Percentiles rank a stretch among this genome's conserved stretches.
phyloP scores from a whole-genome alignment of 1,284 basidiomycete species.

The Phellopilus nigrolimitatus region DNA sequence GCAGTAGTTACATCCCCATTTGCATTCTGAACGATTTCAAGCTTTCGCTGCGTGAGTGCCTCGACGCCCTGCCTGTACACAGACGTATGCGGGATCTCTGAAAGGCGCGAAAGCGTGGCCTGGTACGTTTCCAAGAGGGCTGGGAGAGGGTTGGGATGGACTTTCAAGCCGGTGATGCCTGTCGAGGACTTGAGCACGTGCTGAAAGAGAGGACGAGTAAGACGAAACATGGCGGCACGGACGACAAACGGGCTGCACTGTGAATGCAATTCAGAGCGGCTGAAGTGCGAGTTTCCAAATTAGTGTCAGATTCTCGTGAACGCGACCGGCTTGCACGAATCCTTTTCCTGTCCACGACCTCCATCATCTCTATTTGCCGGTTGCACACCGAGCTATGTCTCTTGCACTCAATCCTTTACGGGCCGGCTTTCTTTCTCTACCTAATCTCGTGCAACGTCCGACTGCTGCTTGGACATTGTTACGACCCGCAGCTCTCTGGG shows the following conservation, averaged over 20 bases:
- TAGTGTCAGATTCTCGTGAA: too few relatives aligned
- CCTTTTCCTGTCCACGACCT: constrained; percentile 1
- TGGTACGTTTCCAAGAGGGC: constrained; percentile 75
- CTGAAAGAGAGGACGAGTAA: constrained; percentile 68
- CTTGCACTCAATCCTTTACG: constrained; percentile 15
- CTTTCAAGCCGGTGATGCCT: constrained; percentile 69
- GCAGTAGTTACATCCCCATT: constrained; percentile 60
- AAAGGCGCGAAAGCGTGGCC: constrained; percentile 71
- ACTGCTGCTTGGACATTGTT: constrained; percentile 12
- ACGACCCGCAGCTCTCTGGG: constrained; percentile 12
- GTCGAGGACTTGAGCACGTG: constrained; percentile 70
- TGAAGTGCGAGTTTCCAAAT: too few relatives aligned
- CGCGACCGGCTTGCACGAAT: too few relatives aligned
- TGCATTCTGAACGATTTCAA: constrained; percentile 67
- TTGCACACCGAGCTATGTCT: constrained; percentile 5
- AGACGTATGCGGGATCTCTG: constrained; percentile 70
- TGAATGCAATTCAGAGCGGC: too few relatives aligned
- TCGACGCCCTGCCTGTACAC: constrained; percentile 91
- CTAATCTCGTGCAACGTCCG: constrained; percentile 6
- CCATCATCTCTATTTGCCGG: neutral
- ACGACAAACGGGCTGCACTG: too few relatives aligned
- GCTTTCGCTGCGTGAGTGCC: constrained; percentile 80
- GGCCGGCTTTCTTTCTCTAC: constrained; percentile 10
- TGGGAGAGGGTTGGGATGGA: constrained; percentile 78
- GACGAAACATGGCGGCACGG: constrained; percentile 62